Evolutionary conservation across 495 filamentous ascomycete genomes (phyloP), one percentile per base, ranked within the genome.

Genomic region (Aspergillus carlsbadensis): DNA sequence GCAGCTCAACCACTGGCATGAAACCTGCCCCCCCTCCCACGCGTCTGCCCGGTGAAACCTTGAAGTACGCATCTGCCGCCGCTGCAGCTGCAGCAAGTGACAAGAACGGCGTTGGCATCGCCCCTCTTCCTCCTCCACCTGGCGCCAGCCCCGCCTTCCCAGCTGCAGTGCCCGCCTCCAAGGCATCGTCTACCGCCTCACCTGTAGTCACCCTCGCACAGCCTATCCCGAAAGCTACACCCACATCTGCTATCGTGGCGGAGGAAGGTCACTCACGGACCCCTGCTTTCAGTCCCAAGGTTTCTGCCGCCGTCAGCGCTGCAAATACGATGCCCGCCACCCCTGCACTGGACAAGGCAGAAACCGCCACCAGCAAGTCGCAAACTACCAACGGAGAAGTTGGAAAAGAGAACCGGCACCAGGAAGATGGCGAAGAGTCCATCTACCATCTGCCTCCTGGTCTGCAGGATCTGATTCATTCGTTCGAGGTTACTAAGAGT

Each of bases 21-120:
- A 98, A 98, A 71, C 92, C 94, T 15, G 94, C 95, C 13, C 88
- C 93, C 11, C 64, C 90, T 63, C 95, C 94, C 7, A 84, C 89
- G 39, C 85, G 91, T 63, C 81, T 89, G 3, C 87, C 92, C 21
- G 92, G 90, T 31, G 93, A 98, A 67, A 89, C 89, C 0, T 76
- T 98, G 61, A 97, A 97, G 71, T 98, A 98, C 69, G 94, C 95
- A 29, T 96, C 94, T 17, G 94, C 94, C 0, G 94, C 94, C 0
- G 95, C 94, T 0, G 95, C 94, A 0, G 94, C 94, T 1, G 95
- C 95, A 10, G 91, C 94, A 44, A 94, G 87, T 69, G 92, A 96
- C 68, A 95, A 92, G 67, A 87, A 77, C 63, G 82, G 82, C 14
- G 87, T 96, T 10, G 92, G 92, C n/a, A 96, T 97, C 60, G 84